Evolutionary conservation across 2,329 filamentous ascomycete genomes (phyloP).

Genomic region (Hypoxylon sp.): DNA sequence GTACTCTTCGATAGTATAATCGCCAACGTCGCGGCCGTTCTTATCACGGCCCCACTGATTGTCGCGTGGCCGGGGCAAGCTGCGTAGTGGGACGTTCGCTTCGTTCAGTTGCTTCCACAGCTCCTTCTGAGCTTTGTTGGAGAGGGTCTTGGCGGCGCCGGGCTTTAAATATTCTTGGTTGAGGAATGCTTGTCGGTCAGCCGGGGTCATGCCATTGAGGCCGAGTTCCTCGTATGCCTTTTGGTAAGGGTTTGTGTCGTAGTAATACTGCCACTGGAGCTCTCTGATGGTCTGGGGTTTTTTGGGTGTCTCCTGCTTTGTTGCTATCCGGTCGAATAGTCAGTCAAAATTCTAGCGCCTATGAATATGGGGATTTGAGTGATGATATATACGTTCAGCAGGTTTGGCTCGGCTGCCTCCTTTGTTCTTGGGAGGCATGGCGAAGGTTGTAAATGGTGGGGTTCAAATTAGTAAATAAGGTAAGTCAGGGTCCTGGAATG

Average conservation of each 20-base stretch:
- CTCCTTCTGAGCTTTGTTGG: constrained; percentile 68
- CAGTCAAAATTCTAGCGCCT: constrained; percentile 20
- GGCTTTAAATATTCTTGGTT: constrained; percentile 63
- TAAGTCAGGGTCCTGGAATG: constrained; percentile 22
- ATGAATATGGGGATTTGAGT: constrained; percentile 18
- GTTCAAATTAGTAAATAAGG: constrained; percentile 32
- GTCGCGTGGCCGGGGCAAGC: constrained; percentile 53
- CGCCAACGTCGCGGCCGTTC: constrained; percentile 64
- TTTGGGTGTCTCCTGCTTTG: constrained; percentile 52
- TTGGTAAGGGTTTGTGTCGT: constrained; percentile 66
- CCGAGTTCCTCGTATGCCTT: constrained; percentile 62
- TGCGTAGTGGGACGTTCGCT: constrained; percentile 65
- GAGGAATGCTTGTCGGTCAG: constrained; percentile 65
- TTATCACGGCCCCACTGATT: constrained; percentile 66
- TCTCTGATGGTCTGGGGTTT: constrained; percentile 64
- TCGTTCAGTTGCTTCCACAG: constrained; percentile 71
- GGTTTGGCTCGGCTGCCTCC: constrained; percentile 50
- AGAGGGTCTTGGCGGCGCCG: constrained; percentile 54
- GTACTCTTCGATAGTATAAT: constrained; percentile 64
- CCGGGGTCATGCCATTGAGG: constrained; percentile 61
- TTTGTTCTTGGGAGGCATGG: constrained; percentile 55
- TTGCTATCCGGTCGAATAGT: constrained; percentile 27
- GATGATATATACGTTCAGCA: constrained; percentile 48
- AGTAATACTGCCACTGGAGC: constrained; percentile 63
- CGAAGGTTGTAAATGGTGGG: constrained; percentile 37